Evolutionary conservation across 176 grass and related monocot species (phyloP), one percentile per base, ranked within the genome.

Genomic region (Aegilops bicornis): DNA sequence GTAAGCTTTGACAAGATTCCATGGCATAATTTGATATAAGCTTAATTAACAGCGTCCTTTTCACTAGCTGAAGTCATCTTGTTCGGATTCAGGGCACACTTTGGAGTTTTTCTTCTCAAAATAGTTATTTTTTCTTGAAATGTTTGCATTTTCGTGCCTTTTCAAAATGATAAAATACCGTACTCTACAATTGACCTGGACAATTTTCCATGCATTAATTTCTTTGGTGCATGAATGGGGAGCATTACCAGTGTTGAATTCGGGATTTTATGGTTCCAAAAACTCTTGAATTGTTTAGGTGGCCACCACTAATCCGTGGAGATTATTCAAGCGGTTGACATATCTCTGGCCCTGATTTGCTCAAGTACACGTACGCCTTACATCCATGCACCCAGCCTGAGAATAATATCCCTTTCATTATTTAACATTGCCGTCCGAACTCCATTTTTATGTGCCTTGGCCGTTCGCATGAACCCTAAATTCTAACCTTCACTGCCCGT

Each of bases 281-380:
- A 20, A 19, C 25, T 65, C 1, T 23, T 4, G 22, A 29, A 70
- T n/a, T 39, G 29, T 82, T 69, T 36, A 73, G 54, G 72, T 66
- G 65, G 42, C 13, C 56, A 43, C 29, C 13, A 36, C 65, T 73
- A 74, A 25, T 83, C 82, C 24, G 31, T 15, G 56, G 65, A 35
- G 42, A 1, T 43, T 79, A 43, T 59, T 48, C 30, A 79, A 33
- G 40, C 48, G 64, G 80, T 87, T 90, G 89, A 87, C 80, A 27
- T 79, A 87, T 87, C 89, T 83, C 20, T 0, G 35, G 65, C 42
- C 58, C 84, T 73, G 84, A 90, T 87, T 83, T 83, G 42, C 19
- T 74, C 33, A 5, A 33, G 68, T 76, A 77, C 36, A 76, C 73
- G 10, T 37, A 61, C 3, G 77, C 56, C 40, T 75, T 58, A 89